phyloP scores from a whole-genome alignment of 148 eudicot species.

The Arbutus unedo region DNA sequence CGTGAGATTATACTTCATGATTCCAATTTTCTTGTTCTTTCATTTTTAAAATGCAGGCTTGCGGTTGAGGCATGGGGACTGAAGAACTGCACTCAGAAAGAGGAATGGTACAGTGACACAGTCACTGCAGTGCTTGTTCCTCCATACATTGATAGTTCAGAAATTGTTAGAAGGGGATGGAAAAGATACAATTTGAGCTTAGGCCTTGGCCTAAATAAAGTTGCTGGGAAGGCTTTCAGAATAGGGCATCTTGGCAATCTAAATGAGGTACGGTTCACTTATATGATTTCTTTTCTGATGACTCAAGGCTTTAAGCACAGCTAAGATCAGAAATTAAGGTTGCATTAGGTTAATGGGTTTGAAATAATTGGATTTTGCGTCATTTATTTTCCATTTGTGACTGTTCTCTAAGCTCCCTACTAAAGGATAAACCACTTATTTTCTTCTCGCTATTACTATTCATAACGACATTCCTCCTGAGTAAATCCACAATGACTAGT shows the following conservation, averaged over 20 bases:
- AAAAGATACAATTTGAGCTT: slow-evolving; percentile 87
- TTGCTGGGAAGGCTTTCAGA: slow-evolving; percentile 97
- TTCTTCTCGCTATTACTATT: neutral
- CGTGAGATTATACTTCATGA: neutral
- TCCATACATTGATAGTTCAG: slow-evolving; percentile 70
- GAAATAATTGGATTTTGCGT: neutral
- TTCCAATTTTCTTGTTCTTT: neutral
- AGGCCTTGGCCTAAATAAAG: slow-evolving; percentile 95
- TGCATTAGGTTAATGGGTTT: neutral
- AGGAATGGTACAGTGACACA: slow-evolving; percentile 95
- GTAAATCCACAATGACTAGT: neutral
- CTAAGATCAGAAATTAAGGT: neutral
- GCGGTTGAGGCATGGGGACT: slow-evolving; percentile 99
- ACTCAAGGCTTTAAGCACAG: neutral
- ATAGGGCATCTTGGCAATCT: slow-evolving; percentile 97
- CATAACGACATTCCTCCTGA: neutral
- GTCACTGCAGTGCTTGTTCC: slow-evolving; percentile 93
- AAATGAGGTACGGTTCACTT: slow-evolving; percentile 59
- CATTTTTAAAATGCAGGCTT: slow-evolving; percentile 45
- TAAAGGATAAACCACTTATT: neutral
- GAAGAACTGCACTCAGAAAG: slow-evolving; percentile 93
- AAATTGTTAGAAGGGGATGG: slow-evolving; percentile 81
- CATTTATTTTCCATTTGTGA: neutral
- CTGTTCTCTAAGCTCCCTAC: neutral
- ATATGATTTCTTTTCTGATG: neutral